Evolutionary conservation across 2,329 filamentous ascomycete species (phyloP).

Genomic region (Thielaviopsis musarum): DNA sequence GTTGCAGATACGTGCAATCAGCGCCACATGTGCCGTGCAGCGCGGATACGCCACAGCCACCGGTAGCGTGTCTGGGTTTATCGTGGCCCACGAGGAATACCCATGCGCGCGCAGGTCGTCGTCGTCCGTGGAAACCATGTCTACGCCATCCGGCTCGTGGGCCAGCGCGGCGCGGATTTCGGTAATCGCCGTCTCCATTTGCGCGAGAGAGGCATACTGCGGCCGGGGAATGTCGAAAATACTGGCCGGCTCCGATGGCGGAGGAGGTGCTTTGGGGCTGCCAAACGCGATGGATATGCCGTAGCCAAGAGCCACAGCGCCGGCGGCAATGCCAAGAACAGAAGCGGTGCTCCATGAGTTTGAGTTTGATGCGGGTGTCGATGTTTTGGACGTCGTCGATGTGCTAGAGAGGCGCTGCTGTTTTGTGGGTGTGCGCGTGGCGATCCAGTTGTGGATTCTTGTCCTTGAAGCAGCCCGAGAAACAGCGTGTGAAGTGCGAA

Average conservation of each 20-base stretch:
- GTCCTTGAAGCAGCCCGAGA: neutral
- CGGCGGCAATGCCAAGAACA: neutral
- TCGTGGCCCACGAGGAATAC: slow-evolving; percentile 51
- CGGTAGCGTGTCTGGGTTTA: slow-evolving; percentile 41
- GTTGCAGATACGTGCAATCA: slow-evolving; percentile 52
- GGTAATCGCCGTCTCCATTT: slow-evolving; percentile 26
- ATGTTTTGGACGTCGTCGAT: neutral
- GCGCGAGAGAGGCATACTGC: slow-evolving; percentile 23
- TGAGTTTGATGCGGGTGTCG: neutral
- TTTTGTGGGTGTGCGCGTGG: neutral
- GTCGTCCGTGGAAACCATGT: slow-evolving; percentile 44
- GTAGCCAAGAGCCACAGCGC: neutral
- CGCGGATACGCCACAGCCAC: slow-evolving; percentile 49
- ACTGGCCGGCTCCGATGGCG: neutral
- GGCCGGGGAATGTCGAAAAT: slow-evolving; percentile 10
- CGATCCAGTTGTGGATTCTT: neutral
- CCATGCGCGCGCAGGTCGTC: slow-evolving; percentile 45
- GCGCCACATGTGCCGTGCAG: slow-evolving; percentile 41
- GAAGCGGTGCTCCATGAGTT: neutral
- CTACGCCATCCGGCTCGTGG: slow-evolving; percentile 22
- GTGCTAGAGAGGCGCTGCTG: neutral
- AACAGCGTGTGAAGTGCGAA: neutral
- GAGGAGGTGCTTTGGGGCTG: neutral
- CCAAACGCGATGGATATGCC: neutral
- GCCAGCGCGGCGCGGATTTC: slow-evolving; percentile 35